A percentile compares a stretch with the other conserved stretches of the same genome.
Evolutionary conservation across 202 grass and related monocot genomes (phyloP).

Genomic region (Schoenoplectus tabernaemontani): DNA sequence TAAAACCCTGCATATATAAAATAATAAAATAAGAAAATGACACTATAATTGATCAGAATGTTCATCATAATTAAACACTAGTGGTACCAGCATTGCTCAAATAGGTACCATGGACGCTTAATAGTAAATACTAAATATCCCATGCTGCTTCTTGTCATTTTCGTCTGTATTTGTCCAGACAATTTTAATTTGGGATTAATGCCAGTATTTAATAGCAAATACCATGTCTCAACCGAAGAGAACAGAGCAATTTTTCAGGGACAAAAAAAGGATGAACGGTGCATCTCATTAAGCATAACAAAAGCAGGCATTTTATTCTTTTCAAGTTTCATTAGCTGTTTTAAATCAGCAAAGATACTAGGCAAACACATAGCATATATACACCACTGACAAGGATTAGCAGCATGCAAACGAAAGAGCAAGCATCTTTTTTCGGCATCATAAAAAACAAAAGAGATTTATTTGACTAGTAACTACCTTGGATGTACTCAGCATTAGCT

Average conservation of each 20-base stretch:
- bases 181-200: background rate
- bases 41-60: no score
- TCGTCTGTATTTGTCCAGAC: background rate
- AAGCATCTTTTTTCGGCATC: constrained; percentile 53
- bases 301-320: background rate
- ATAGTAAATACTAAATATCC: background rate
- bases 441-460: background rate
- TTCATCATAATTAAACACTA: no score
- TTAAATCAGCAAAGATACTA: no score
- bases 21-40: no score
- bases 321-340: background rate
- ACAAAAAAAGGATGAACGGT: no score
- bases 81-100: no score
- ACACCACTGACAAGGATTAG: constrained; percentile 24
- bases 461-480: constrained; percentile 69
- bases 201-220: background rate
- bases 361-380: background rate
- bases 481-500: constrained; percentile 78
- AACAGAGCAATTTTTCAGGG: no score
- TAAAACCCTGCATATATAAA: no score
- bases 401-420: constrained; percentile 10
- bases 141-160: background rate
- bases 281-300: background rate
- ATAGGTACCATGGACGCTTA: no score
- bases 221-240: background rate